Evolutionary conservation across 179 eudicot species (phyloP).

Genomic region (Drosera spatulata): DNA sequence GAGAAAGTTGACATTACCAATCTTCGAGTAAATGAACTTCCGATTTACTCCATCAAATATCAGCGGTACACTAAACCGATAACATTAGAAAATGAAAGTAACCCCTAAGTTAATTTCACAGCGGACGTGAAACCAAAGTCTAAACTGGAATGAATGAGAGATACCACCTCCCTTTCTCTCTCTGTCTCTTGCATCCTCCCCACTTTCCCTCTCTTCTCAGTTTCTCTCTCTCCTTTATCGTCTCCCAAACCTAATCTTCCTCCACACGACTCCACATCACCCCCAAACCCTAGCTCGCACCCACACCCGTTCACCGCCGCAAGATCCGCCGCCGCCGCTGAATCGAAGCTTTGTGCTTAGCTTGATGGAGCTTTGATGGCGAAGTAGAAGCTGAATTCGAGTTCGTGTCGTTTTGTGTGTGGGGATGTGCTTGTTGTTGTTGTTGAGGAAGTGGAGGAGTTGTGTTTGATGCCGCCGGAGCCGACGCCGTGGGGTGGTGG

Average conservation of each 20-base stretch:
- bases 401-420: not conserved
- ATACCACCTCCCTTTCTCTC: too few relatives aligned
- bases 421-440: slow-evolving; percentile 5
- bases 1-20: too few relatives aligned
- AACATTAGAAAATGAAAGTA: too few relatives aligned
- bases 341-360: not conserved
- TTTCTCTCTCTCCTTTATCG: not conserved
- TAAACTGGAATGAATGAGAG: too few relatives aligned
- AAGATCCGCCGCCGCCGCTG: not conserved
- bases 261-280: not conserved
- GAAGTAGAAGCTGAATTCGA: not conserved
- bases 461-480: slow-evolving; percentile 87
- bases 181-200: slow-evolving; percentile 7
- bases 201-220: slow-evolving; percentile 5
- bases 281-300: not conserved
- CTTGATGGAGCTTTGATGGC: not conserved
- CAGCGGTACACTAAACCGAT: too few relatives aligned
- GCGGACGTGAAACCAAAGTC: too few relatives aligned
- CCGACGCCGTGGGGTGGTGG: slow-evolving; percentile 48
- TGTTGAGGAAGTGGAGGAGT: not conserved
- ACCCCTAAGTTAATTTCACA: too few relatives aligned
- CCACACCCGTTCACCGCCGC: not conserved
- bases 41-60: too few relatives aligned
- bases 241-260: not conserved
- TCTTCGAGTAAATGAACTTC: too few relatives aligned